Evolutionary conservation across 306 rosid species (phyloP), one percentile per base, ranked within the genome.

Genomic region (Quercus ilex): DNA sequence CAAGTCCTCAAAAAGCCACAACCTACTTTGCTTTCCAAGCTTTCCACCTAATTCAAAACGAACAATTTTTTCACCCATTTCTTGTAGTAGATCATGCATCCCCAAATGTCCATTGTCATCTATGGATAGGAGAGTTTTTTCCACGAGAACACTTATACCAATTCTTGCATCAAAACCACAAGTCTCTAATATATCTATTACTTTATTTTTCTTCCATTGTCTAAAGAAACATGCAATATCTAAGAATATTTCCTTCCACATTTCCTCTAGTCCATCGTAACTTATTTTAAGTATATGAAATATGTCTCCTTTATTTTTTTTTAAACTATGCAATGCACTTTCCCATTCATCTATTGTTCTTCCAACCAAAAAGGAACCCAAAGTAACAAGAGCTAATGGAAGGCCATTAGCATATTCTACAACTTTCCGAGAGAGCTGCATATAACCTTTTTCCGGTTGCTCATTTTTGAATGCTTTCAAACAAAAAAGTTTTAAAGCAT

Each of bases 181-280:
- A 56, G 19, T 0, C 3, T 19, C 3, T 8, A 56, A 20, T 18
- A 19, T 0, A 0, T 4, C 0, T 56, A 11, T 56, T 56, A 19
- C 21, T 7, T 1, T 0, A 17, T 1, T 0, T 56, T 56, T 56
- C 0, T 0, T 4, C 6, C 28, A 26, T 1, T 25, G 1, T 5
- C 18, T 18, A 3, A 56, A 56, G 10, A 56, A 3, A 12, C 17
- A 56, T 15, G 62, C 62, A 56, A 56, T 56, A 18, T 56, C 1
- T 56, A 56, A 56, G 10, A 10, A 41, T 41, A 41, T 41, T 2
- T 65, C 1, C 31, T 5, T 17, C n/a, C 0, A 0, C 4, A 26
- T 19, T 1, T 15, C 2, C 2, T 28, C 46, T 1, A 65, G 46
- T 26, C 18, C 6, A 65, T 65, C 46, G 2, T 65, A 65, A 65